Base-by-base conservation (phyloP, 768 basidiomycete species). In the Galerina marginata region DNA sequence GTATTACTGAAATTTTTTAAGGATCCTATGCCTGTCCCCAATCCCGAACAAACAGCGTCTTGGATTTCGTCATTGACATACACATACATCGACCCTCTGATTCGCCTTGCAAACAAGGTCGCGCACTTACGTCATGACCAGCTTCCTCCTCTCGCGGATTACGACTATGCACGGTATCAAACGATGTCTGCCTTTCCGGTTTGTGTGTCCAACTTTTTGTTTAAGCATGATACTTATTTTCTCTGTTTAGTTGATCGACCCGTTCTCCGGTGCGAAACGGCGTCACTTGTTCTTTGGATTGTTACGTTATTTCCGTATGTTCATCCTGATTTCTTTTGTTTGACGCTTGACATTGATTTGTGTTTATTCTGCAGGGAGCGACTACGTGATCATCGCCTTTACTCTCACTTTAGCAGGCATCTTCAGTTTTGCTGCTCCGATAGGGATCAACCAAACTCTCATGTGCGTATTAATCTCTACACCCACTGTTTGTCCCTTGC, bases 81-180 rank as follows among this genome's bases (percentile, higher is more conserved):
- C 67, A 71, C 75, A 26, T 90, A 81, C 72, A 72, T 90, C 61
- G 84, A 89, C 61, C 74, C 76, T 4, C 68, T 83, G 33, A 73
- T 88, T 26, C 75, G 74, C 54, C 65, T 71, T 26, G 83, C 81
- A 1, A 77, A 79, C 59, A 69, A 75, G 10, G 66, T 79, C 20
- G 63, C 76, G 7, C 83, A 82, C 65, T 67, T 86, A 1, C 69
- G 79, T 0, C 71, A 74, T 39, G 84, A 87, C 45, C 68, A 86
- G 53, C 74, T 88, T 48, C 87, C 87, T 11, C 85, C 85, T 1
- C 81, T 90, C 72, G 82, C 84, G 3, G 86, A 88, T 59, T 83
- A 84, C 58, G 88, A 90, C 60, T 47, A 58, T 47, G 56, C 68
- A 9, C 60, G 59, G 15, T 43, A 68, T 64, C 55, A 72, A 6